Evolutionary conservation across 1,284 basidiomycete species (phyloP), one percentile per base, ranked within the genome.

Genomic region (Malassezia dermatis): DNA sequence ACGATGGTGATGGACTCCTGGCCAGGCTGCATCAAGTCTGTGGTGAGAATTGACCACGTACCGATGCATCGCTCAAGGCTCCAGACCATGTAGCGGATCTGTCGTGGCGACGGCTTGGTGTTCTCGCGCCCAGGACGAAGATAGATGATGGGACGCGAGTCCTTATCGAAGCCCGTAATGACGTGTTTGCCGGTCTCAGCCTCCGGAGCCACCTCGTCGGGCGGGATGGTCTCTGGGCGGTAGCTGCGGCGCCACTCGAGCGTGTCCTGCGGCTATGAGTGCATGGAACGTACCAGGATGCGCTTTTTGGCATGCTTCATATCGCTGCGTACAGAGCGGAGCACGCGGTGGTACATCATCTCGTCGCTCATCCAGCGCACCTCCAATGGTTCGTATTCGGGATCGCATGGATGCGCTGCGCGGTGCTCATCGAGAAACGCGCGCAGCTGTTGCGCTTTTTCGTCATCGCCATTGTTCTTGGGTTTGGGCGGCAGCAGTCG

Each of bases 51-150:
- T 7, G n/a, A 12, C 26, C 8, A 30, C 47, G 17, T 42, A 58
- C 55, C 59, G 43, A 71, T 61, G 32, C 65, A 65, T 12, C 71
- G 61, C 53, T 74, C 71, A 21, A 74, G 50, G 10, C 60, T 65
- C 53, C 58, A 74, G 10, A 74, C 69, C 41, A 74, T 59, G 59
- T 65, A 71, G 7, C 64, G 51, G 35, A 74, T 62, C 48, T 74
- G 71, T 8, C 60, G 55, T 26, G 61, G 59, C 45, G 55, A 59
- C 4, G 65, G 59, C 21, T 55, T 57, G 35, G 71, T 74, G 48
- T 74, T 74, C 41, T 74, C 71, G 13, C 64, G 48, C 4, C 69
- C 65, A 1, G 71, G 70, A 3, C 64, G 55, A 23, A 74, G 66
- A 48, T 73, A 71, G 46, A 74, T 58, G 35, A 72, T 42, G 7